Percentiles rank a stretch among this genome's conserved stretches.
phyloP scores from a whole-genome alignment of 768 basidiomycete genomes.

The Trametopsis cervina region DNA sequence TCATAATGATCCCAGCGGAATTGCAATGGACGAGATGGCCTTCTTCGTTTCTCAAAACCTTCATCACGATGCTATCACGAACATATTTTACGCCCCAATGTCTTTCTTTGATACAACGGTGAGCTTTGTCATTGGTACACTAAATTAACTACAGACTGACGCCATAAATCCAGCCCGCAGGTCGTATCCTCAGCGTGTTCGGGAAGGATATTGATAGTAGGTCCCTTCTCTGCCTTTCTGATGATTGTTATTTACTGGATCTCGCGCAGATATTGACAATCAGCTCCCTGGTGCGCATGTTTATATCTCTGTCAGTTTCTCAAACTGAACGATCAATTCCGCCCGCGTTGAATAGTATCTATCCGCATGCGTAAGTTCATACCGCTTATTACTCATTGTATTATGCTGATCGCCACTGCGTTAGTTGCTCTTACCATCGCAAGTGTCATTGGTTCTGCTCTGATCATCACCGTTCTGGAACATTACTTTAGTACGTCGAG shows the following conservation, averaged over 20 bases:
- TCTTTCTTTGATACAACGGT: conserved; percentile 71
- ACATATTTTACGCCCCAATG: conserved; percentile 68
- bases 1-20: conserved; percentile 31
- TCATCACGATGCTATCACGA: conserved; percentile 47
- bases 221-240: conserved; percentile 7
- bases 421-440: conserved; percentile 45
- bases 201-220: conserved; percentile 62
- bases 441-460: conserved; percentile 42
- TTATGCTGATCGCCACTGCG: not conserved
- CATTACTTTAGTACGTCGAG: conserved; percentile 50
- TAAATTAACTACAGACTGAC: not conserved
- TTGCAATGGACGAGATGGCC: conserved; percentile 48
- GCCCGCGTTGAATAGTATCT: conserved; percentile 48
- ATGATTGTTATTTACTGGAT: not conserved
- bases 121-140: conserved; percentile 6
- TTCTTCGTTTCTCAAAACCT: conserved; percentile 56
- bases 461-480: conserved; percentile 52
- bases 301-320: not conserved
- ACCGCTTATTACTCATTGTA: not conserved
- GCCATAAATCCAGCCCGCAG: conserved; percentile 38
- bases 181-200: conserved; percentile 54
- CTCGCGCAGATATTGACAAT: conserved; percentile 45
- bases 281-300: conserved; percentile 45
- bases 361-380: conserved; percentile 45
- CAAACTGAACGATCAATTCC: no score